Percentiles rank a stretch among this genome's conserved stretches.
Conservation (phyloP, 148 eudicot species). For the Euryodendron excelsum region DNA sequence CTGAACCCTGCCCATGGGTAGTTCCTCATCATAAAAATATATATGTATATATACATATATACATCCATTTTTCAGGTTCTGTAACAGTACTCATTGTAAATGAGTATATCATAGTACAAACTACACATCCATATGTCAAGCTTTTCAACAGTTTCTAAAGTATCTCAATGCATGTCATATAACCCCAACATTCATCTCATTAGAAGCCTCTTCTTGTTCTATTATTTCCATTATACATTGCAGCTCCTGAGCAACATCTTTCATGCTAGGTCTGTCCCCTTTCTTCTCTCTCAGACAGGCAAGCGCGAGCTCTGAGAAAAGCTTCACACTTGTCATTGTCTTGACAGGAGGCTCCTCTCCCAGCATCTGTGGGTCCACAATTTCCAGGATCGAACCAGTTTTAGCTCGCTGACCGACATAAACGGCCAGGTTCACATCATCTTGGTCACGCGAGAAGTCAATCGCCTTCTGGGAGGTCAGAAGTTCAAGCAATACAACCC, state of each 20-base stretch:
- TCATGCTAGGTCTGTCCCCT: constrained; percentile 43
- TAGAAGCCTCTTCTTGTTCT: constrained; percentile 13
- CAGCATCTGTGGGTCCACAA: constrained; percentile 29
- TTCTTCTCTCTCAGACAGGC: constrained; percentile 40
- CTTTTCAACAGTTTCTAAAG: background rate
- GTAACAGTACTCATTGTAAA: background rate
- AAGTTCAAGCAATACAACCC: constrained; percentile 41
- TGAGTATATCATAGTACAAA: too few relatives aligned
- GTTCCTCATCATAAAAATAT: too few relatives aligned
- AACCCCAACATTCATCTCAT: constrained; percentile 9
- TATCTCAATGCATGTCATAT: background rate
- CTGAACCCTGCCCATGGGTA: too few relatives aligned
- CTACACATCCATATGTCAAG: background rate
- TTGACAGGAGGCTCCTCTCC: constrained; percentile 24
- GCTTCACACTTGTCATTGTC: constrained; percentile 14
- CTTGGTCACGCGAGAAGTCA: constrained; percentile 34
- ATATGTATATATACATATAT: too few relatives aligned
- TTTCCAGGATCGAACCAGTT: constrained; percentile 21
- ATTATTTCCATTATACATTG: constrained; percentile 18
- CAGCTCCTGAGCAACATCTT: constrained; percentile 37
- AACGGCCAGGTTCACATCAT: constrained; percentile 33
- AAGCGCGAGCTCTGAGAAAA: constrained; percentile 32
- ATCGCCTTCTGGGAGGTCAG: constrained; percentile 34
- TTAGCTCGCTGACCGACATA: constrained; percentile 26
- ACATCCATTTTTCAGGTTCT: background rate